A percentile compares a stretch with the other conserved stretches of the same genome.
Evolutionary conservation across 768 basidiomycete genomes (phyloP).

Genomic region (Boletus reticulatus): DNA sequence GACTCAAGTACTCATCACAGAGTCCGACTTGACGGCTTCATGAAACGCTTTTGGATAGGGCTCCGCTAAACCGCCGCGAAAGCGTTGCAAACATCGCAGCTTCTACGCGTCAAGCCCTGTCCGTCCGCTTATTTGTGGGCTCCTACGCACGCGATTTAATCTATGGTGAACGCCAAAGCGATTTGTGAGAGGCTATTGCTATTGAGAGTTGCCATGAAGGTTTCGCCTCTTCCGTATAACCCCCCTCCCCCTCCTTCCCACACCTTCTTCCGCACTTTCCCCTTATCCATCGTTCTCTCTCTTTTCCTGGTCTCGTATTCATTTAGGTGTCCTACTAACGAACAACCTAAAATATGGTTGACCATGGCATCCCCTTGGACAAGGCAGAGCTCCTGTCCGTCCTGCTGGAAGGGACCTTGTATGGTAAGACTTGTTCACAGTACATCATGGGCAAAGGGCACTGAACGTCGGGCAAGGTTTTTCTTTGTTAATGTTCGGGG

Average conservation of each 20-base stretch:
- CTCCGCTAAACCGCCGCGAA: too few species aligned
- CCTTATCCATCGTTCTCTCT: not conserved
- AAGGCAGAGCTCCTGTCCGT: constrained; percentile 2
- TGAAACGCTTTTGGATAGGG: too few species aligned
- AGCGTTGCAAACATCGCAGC: too few species aligned
- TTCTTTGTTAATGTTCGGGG: constrained; percentile 34
- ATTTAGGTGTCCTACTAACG: not conserved
- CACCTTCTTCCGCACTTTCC: too few species aligned
- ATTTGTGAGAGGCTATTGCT: not conserved
- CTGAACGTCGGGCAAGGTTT: constrained; percentile 20
- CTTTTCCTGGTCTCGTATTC: not conserved
- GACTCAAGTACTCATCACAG: too few species aligned
- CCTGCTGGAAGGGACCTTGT: constrained; percentile 11
- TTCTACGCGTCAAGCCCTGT: too few species aligned
- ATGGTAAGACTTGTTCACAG: constrained; percentile 3
- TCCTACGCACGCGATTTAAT: too few species aligned
- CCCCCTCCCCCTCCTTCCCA: not conserved
- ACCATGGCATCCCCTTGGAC: not conserved
- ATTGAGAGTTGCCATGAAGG: too few species aligned
- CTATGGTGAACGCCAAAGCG: not conserved
- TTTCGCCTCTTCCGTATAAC: too few species aligned
- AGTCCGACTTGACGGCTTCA: too few species aligned
- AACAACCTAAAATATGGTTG: not conserved
- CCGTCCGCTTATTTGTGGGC: too few species aligned
- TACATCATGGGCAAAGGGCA: not conserved